phyloP scores from a whole-genome alignment of 169 alveolate species.

The Cryptosporidium canis region DNA sequence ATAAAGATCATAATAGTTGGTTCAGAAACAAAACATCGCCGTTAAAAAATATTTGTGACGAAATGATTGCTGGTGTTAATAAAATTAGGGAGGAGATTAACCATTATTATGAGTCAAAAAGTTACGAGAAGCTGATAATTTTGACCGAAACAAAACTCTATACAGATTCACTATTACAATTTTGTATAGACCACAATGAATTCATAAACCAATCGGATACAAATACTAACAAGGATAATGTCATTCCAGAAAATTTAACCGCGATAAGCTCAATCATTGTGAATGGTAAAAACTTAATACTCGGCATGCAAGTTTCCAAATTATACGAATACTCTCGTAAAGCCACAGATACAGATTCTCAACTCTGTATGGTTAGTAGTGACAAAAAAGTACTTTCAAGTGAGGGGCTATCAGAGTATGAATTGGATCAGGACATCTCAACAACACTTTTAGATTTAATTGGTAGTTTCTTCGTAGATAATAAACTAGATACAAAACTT shows the following conservation, averaged over 20 bases:
- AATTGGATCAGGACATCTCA: conserved; percentile 46
- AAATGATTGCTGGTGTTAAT: conserved; percentile 10
- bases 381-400: conserved; percentile 39
- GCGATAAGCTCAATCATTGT: not conserved
- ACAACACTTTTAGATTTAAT: conserved; percentile 42
- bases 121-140: conserved; percentile 23
- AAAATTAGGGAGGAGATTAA: conserved; percentile 19
- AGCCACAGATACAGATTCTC: conserved; percentile 36
- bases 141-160: conserved; percentile 34
- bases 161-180: conserved; percentile 27
- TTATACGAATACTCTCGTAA: conserved; percentile 45
- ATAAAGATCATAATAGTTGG: conserved; percentile 12
- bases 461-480: conserved; percentile 18
- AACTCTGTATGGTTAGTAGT: not conserved
- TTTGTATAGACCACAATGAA: conserved; percentile 14
- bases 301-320: not conserved
- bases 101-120: conserved; percentile 17
- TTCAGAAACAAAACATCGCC: conserved; percentile 35
- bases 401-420: conserved; percentile 41
- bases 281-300: not conserved
- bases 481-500: not conserved
- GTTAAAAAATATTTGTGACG: not conserved
- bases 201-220: not conserved
- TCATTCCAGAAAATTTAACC: conserved; percentile 3
- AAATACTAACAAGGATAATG: not conserved